These are phyloP conservation scores for Globisporangium camurandrum DNA, from an alignment of 352 stramenopile species.

Conservation along the genomic window DNA sequence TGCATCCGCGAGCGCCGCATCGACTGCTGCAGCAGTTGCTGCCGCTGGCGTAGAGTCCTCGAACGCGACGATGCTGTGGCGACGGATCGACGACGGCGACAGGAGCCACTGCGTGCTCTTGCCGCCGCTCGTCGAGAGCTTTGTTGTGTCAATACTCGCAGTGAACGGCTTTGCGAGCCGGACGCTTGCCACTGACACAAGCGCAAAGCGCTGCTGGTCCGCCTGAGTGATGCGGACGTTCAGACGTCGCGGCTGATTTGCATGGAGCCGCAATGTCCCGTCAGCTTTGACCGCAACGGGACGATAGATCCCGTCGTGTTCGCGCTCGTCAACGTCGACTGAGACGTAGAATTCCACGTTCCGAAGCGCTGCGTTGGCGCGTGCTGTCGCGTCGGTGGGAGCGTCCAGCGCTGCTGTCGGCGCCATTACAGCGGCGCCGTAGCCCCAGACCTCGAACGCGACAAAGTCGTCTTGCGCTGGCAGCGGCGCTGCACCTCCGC, in stretches of 20 bases:
- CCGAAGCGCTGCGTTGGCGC: conserved; percentile 6
- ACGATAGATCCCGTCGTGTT: conserved; percentile 53
- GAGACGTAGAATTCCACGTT: conserved; percentile 62
- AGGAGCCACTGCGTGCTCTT: conserved; percentile 37
- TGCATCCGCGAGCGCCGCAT: background rate
- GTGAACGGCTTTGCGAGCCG: conserved; percentile 27
- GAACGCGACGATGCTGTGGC: background rate
- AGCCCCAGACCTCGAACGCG: conserved; percentile 46
- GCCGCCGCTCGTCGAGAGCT: conserved; percentile 10
- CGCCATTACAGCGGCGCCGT: conserved; percentile 20
- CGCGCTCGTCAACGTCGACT: conserved; percentile 66
- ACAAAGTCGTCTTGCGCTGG: conserved; percentile 27
- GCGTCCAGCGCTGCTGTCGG: too few species aligned
- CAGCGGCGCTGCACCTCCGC: background rate
- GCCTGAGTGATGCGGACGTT: conserved; percentile 61
- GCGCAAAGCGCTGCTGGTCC: conserved; percentile 43
- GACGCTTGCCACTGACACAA: conserved; percentile 34
- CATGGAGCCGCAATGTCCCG: conserved; percentile 50
- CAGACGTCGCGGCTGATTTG: conserved; percentile 46
- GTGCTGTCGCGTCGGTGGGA: background rate
- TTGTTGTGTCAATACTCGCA: conserved; percentile 6
- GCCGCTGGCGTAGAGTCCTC: background rate
- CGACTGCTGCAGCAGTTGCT: background rate
- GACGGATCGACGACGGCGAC: conserved; percentile 17
- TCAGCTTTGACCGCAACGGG: conserved; percentile 64